phyloP scores from a whole-genome alignment of 2,329 filamentous ascomycete species.

The Pseudogymnoascus sp. region DNA sequence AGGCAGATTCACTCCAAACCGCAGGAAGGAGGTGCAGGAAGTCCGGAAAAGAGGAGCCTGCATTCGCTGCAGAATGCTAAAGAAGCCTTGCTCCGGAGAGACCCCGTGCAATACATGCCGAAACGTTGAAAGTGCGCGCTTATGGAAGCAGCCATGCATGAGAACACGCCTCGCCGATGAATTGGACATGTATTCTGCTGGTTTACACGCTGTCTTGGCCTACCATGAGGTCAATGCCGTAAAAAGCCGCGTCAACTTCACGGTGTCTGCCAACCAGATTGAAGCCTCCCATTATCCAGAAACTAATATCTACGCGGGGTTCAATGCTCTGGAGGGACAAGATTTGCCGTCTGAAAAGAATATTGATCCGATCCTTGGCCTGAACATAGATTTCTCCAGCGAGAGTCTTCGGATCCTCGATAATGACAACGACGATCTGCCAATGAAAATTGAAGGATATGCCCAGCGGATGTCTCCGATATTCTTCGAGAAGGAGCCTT shows the following conservation, averaged over 20 bases:
- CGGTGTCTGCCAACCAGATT: conserved; percentile 38
- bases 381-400: conserved; percentile 28
- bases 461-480: conserved; percentile 50
- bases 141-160: conserved; percentile 59
- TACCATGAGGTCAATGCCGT: conserved; percentile 51
- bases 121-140: conserved; percentile 53
- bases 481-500: conserved; percentile 52
- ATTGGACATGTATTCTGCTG: conserved; percentile 55
- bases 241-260: conserved; percentile 43
- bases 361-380: conserved; percentile 25
- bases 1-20: conserved; percentile 47
- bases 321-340: conserved; percentile 25
- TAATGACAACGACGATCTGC: conserved; percentile 52
- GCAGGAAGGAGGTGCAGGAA: conserved; percentile 58
- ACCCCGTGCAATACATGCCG: conserved; percentile 56
- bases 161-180: conserved; percentile 55
- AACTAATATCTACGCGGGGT: conserved; percentile 29
- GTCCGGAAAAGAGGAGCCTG: conserved; percentile 59
- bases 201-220: conserved; percentile 54
- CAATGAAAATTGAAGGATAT: conserved; percentile 51
- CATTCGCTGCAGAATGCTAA: conserved; percentile 56
- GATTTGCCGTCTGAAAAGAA: conserved; percentile 26
- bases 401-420: conserved; percentile 48
- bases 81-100: conserved; percentile 59
- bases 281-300: conserved; percentile 53